Conservation (phyloP, 805 yeast genomes). For the Ogataea ganodermae region DNA sequence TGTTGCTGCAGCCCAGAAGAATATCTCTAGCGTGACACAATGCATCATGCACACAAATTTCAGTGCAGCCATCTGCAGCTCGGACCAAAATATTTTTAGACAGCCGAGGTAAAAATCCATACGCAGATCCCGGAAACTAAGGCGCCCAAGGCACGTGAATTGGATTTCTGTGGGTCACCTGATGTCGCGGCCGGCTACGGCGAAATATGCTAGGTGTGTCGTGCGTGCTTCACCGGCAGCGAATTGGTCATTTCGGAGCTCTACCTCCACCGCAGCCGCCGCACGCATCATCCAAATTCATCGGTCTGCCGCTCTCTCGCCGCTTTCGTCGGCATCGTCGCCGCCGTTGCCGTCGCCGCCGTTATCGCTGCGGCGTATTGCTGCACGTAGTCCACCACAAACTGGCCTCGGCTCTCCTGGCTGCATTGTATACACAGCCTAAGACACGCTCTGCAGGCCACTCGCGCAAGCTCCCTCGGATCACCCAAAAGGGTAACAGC, state of each 20-base stretch:
- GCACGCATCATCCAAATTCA: too few relatives aligned
- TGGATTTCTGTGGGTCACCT: too few relatives aligned
- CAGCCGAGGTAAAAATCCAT: slow-evolving; percentile 6
- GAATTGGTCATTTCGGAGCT: too few relatives aligned
- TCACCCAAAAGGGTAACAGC: neutral
- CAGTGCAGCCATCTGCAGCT: neutral
- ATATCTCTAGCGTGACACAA: neutral
- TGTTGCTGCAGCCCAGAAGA: neutral
- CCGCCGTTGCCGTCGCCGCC: too few relatives aligned
- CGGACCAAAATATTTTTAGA: neutral
- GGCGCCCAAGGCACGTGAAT: too few relatives aligned
- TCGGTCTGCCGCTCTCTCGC: neutral
- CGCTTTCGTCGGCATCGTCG: too few relatives aligned
- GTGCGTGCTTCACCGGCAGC: too few relatives aligned
- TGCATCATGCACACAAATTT: neutral
- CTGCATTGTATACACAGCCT: neutral
- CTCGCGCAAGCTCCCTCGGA: neutral
- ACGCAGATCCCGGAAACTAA: slow-evolving; percentile 2
- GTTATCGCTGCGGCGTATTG: neutral
- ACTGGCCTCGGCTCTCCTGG: neutral
- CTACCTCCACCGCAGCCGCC: too few relatives aligned
- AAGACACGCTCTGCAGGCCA: slow-evolving; percentile 4
- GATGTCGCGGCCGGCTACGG: neutral
- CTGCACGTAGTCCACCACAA: neutral
- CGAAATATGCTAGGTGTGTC: neutral